phyloP scores from a whole-genome alignment of 2,329 filamentous ascomycete genomes.

The Albifimbria verrucaria region DNA sequence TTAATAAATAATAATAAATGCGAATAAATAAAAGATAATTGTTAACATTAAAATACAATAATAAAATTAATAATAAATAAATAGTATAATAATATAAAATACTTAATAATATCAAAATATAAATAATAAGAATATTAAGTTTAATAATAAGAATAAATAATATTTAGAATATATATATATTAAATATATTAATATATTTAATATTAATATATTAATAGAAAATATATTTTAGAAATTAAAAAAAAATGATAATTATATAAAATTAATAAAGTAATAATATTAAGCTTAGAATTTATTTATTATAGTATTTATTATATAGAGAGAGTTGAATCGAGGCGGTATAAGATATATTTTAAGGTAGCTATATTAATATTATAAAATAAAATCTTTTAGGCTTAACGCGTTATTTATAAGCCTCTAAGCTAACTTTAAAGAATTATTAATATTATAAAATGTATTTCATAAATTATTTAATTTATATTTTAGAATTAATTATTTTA shows the following conservation, averaged over 20 bases:
- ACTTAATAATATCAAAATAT: not conserved
- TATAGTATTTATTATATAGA: not conserved
- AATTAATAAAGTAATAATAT: not conserved
- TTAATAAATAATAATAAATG: not conserved
- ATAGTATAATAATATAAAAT: not conserved
- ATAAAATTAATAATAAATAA: not conserved
- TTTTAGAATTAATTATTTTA: not conserved
- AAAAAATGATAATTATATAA: not conserved
- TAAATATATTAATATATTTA: not conserved
- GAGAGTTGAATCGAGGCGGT: not conserved
- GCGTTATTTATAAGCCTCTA: no score
- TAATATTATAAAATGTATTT: not conserved
- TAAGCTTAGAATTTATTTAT: not conserved
- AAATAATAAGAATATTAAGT: not conserved
- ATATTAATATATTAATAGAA: not conserved
- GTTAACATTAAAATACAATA: not conserved
- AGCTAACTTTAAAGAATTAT: not conserved
- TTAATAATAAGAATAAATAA: not conserved
- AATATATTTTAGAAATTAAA: not conserved
- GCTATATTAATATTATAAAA: no score
- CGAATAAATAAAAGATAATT: not conserved
- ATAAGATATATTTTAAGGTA: no score
- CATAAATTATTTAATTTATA: not conserved
- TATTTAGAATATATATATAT: no score
- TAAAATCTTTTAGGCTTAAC: no score